A percentile compares a stretch with the other conserved stretches of the same genome.
Conservation (phyloP, 345 rosid genomes). For the Erucastrum elatum region DNA sequence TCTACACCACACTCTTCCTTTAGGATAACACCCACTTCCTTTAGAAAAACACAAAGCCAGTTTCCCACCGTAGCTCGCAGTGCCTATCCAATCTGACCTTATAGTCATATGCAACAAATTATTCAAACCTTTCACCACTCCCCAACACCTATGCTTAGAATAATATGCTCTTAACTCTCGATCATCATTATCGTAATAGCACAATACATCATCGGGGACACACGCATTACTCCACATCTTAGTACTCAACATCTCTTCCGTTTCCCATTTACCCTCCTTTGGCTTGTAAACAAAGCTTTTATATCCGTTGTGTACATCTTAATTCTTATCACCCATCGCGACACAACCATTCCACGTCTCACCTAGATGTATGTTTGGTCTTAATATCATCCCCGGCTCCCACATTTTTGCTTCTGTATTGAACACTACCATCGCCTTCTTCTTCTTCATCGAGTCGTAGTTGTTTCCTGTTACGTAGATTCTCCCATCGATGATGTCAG, state of each 20-base stretch:
- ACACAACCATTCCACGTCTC: neutral
- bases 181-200: neutral
- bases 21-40: no score
- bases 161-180: neutral
- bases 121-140: slow-evolving; percentile 5
- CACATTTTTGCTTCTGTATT: neutral
- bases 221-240: neutral
- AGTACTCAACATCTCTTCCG: neutral
- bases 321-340: neutral
- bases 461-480: neutral
- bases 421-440: neutral
- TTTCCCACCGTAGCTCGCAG: neutral
- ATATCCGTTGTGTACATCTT: neutral
- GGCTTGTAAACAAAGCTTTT: neutral
- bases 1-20: neutral
- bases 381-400: neutral
- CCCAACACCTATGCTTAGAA: neutral
- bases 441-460: no score
- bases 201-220: neutral
- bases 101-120: neutral
- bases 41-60: neutral
- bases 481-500: neutral
- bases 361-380: neutral
- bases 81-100: no score
- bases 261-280: neutral